Percentiles rank a stretch among this genome's conserved stretches.
phyloP scores from a whole-genome alignment of 1,284 basidiomycete genomes.

The Austropuccinia psidii region DNA sequence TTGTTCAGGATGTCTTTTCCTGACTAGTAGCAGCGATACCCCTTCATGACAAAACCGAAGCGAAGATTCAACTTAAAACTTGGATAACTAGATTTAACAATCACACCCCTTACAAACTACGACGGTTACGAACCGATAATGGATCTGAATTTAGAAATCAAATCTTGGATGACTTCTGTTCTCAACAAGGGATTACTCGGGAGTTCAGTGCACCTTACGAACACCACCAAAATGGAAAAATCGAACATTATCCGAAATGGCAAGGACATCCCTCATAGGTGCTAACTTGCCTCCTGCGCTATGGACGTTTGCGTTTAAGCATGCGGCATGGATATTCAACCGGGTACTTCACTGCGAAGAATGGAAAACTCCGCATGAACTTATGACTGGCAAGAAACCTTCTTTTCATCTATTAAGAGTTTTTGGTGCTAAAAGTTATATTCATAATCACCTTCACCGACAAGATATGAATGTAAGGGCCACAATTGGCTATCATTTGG shows the following conservation, averaged over 20 bases:
- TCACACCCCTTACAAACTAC: not conserved
- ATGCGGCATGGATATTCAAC: not conserved
- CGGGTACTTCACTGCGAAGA: not conserved
- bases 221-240: conserved; percentile 17
- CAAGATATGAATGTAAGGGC: no score
- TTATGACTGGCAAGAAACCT: no score
- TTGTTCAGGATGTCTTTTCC: not conserved
- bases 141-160: not conserved
- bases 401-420: no score
- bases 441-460: no score
- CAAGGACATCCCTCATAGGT: not conserved
- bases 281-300: not conserved
- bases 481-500: no score
- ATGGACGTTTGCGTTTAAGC: not conserved
- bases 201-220: not conserved
- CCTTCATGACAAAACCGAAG: not conserved
- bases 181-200: not conserved
- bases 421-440: no score
- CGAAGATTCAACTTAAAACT: not conserved
- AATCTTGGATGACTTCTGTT: not conserved
- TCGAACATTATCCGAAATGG: not conserved
- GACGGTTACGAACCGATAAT: not conserved
- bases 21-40: not conserved
- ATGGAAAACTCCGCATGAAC: not conserved
- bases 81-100: not conserved